Evolutionary conservation across 345 rosid species (phyloP).

Genomic region (Syzygium grande): DNA sequence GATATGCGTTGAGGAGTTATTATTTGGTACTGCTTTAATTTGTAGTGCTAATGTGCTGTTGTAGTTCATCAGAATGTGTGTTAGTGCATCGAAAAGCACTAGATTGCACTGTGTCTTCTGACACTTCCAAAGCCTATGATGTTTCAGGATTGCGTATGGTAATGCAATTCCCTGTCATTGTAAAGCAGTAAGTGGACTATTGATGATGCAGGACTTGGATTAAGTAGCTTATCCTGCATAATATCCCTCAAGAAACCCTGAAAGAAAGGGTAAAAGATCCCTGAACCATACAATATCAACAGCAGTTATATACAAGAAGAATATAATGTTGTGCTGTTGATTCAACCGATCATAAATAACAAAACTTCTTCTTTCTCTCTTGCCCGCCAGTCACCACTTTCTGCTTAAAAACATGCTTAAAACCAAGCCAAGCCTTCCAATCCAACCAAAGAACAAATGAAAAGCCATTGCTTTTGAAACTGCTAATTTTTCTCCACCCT

Average conservation of each 20-base stretch:
- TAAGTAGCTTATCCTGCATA: neutral
- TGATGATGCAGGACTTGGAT: neutral
- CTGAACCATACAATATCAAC: neutral
- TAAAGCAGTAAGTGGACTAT: neutral
- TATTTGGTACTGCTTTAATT: neutral
- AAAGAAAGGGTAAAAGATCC: neutral
- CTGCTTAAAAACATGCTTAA: neutral
- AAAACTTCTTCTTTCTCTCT: neutral
- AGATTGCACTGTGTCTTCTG: neutral
- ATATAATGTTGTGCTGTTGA: neutral
- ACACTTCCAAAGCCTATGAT: neutral
- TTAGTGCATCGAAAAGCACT: neutral
- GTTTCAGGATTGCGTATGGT: neutral
- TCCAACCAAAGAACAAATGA: constrained; percentile 8
- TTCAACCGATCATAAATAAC: neutral
- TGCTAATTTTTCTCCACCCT: constrained; percentile 2
- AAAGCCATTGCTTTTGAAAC: constrained; percentile 13
- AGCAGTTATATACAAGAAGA: neutral
- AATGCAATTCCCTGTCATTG: neutral
- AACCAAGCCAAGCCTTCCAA: neutral
- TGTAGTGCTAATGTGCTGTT: neutral
- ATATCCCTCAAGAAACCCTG: neutral
- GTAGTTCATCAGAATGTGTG: neutral
- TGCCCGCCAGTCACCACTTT: neutral
- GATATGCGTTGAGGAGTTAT: neutral